Conservation (phyloP, 768 basidiomycete species). For the Trametes meyenii region DNA sequence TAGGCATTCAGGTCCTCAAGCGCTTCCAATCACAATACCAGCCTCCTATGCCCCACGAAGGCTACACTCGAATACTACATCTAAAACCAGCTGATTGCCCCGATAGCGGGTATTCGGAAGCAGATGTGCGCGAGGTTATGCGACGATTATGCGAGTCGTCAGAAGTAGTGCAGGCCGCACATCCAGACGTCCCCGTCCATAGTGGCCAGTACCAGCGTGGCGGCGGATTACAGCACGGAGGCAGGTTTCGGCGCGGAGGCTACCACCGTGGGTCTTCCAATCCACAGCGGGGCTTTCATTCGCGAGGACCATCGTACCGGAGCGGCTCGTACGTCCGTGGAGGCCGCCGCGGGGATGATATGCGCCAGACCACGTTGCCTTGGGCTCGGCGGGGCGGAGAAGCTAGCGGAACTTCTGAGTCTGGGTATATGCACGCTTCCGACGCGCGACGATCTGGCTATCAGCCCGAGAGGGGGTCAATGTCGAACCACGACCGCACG, state of each 20-base stretch:
- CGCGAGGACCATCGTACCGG: background rate
- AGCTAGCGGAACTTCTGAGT: background rate
- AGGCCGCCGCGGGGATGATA: background rate
- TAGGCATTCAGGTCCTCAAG: constrained; percentile 62
- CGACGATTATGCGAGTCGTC: constrained; percentile 50
- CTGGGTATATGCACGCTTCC: constrained; percentile 6
- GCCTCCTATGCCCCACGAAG: constrained; percentile 59
- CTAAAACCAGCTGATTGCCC: constrained; percentile 42
- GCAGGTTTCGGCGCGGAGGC: background rate
- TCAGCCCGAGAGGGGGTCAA: background rate
- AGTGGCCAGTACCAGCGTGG: no score
- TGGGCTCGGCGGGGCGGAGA: constrained; percentile 2
- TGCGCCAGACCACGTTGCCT: constrained; percentile 10
- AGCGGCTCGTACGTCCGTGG: background rate
- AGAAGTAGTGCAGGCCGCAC: constrained; percentile 4
- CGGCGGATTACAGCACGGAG: no score
- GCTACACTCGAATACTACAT: constrained; percentile 59
- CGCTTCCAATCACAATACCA: constrained; percentile 66
- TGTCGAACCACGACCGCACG: constrained; percentile 5
- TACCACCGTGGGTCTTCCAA: background rate
- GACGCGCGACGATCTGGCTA: constrained; percentile 9
- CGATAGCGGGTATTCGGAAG: constrained; percentile 49
- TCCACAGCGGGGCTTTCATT: background rate
- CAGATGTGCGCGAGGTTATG: constrained; percentile 56
- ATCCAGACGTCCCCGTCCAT: background rate